Evolutionary conservation across 2,329 filamentous ascomycete genomes (phyloP), one percentile per base, ranked within the genome.

Genomic region (Macroventuria anomochaeta): DNA sequence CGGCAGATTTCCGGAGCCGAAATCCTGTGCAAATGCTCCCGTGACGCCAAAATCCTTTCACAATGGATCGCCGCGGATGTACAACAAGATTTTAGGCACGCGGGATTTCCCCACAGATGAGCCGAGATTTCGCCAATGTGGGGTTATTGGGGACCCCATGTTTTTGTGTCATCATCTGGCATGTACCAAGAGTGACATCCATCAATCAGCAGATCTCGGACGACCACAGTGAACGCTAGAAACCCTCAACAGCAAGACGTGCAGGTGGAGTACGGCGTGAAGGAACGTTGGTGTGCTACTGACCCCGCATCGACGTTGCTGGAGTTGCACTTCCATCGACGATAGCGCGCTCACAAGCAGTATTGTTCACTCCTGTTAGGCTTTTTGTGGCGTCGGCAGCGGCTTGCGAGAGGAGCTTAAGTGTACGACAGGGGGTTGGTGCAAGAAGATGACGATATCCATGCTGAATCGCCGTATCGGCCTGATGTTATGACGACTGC

Each of bases 331-430:
- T 55, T 31, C 49, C 48, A 48, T 25, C 11, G 41, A 51, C 37
- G 29, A 38, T 49, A 58, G 59, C 55, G 58, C 60, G 55, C 63
- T n/a, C 64, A 59, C 52, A 60, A 48, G 46, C 53, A 43, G 50
- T 39, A 41, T 17, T 42, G 37, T 33, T 29, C 26, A 21, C 39
- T 21, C 36, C 20, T 32, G 15, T 36, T 40, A 49, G 34, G 34
- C 39, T 44, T 34, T 44, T 21, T 51, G 59, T 61, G 55, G 65
- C 65, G 57, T 63, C 64, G 64, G 64, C 49, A 57, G 62, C 57
- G 65, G 68, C 69, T 68, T 61, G 41, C 58, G 38, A 46, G 47
- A 48, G 62, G 59, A 65, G 68, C 64, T 71, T 70, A 65, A 62
- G 58, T 66, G 43, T 58, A 67, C 62, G 51, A 53, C 63, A 53